Conservation (phyloP, 2,329 filamentous ascomycete genomes). For the Zymoseptoria ardabiliae region DNA sequence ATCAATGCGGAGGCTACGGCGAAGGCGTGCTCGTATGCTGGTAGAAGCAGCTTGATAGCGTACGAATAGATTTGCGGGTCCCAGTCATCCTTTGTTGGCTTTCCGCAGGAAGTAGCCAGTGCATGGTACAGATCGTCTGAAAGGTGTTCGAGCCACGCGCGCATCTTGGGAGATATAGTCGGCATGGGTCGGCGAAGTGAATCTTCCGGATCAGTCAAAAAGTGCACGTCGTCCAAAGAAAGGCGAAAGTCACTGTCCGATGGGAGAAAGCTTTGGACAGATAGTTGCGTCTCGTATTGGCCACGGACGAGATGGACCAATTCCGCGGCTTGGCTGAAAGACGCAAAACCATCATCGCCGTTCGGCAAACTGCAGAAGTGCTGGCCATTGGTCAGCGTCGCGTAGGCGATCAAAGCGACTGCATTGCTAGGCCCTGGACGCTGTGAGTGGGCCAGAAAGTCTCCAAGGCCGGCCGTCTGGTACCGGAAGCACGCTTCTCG, state of each 20-base stretch:
- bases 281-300: constrained; percentile 2
- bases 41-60: constrained; percentile 6
- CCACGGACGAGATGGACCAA: constrained; percentile 9
- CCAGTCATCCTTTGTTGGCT: background rate
- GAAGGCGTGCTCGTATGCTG: constrained; percentile 8
- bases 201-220: constrained; percentile 3
- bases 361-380: constrained; percentile 3
- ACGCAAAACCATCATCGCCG: constrained; percentile 1
- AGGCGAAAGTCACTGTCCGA: constrained; percentile 9
- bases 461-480: constrained; percentile 3
- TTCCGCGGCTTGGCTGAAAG: background rate
- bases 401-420: constrained; percentile 9
- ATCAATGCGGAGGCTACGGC: background rate
- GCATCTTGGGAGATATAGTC: constrained; percentile 4
- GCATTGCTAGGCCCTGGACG: constrained; percentile 7
- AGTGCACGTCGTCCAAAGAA: constrained; percentile 2
- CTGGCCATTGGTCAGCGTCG: constrained; percentile 5
- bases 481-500: constrained; percentile 6
- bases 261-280: constrained; percentile 7
- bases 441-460: constrained; percentile 7
- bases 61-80: constrained; percentile 5
- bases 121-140: background rate
- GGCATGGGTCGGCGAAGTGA: background rate
- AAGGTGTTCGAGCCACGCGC: constrained; percentile 1
- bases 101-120: background rate